Evolutionary conservation across 768 basidiomycete genomes (phyloP).

Genomic region (Xerocomellus chrysenteron): DNA sequence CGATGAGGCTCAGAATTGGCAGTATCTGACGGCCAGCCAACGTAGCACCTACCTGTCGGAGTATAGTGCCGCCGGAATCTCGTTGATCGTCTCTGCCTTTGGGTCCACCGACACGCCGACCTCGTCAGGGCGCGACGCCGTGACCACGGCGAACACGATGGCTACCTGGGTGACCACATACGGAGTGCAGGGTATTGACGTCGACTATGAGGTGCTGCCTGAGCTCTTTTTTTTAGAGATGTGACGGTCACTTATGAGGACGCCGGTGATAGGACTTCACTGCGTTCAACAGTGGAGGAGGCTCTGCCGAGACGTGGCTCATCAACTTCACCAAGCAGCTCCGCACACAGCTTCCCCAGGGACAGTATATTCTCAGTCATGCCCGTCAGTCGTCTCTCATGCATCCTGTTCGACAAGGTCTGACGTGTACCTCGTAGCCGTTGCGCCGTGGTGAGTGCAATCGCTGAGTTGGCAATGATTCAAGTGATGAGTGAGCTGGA

Average conservation of each 20-base stretch:
- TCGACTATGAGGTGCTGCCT: slow-evolving; percentile 49
- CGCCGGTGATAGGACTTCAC: slow-evolving; percentile 28
- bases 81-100: slow-evolving; percentile 56
- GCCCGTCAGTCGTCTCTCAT: slow-evolving; percentile 30
- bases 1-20: slow-evolving; percentile 49
- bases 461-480: background rate
- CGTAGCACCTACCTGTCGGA: slow-evolving; percentile 43
- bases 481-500: background rate
- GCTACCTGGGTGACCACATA: slow-evolving; percentile 49
- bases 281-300: slow-evolving; percentile 35
- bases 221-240: background rate
- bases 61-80: slow-evolving; percentile 54
- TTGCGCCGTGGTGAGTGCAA: slow-evolving; percentile 23
- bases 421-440: slow-evolving; percentile 10
- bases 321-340: slow-evolving; percentile 33
- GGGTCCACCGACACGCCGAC: slow-evolving; percentile 46
- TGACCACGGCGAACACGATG: slow-evolving; percentile 41
- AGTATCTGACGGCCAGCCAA: slow-evolving; percentile 34
- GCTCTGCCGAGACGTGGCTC: slow-evolving; percentile 40
- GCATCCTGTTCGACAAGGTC: background rate
- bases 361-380: slow-evolving; percentile 35
- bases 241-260: background rate
- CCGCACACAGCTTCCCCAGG: slow-evolving; percentile 32
- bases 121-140: slow-evolving; percentile 39
- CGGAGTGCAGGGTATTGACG: slow-evolving; percentile 48